Percentiles rank a stretch among this genome's conserved stretches.
These are phyloP conservation scores for Boletus sensibilis DNA, from an alignment of 768 basidiomycete species.

Conservation along the genomic window DNA sequence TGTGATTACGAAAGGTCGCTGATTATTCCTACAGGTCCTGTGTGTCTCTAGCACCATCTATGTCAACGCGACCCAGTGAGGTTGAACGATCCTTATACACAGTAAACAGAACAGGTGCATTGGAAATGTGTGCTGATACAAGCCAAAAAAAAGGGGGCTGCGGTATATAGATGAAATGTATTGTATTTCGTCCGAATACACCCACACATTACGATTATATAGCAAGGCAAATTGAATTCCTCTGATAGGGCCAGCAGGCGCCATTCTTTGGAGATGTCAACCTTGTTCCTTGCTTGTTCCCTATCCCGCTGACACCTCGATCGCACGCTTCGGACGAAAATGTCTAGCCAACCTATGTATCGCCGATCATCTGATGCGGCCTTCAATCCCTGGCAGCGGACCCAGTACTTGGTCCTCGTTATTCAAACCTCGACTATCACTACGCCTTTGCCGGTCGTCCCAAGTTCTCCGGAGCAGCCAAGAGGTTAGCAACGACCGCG, in stretches of 20 bases:
- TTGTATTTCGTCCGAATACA: neutral
- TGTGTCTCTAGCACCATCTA: slow-evolving; percentile 27
- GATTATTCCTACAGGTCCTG: slow-evolving; percentile 20
- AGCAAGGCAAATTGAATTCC: neutral
- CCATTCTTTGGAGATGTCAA: neutral
- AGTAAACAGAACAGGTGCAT: neutral
- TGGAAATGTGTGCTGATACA: neutral
- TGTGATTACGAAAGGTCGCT: neutral
- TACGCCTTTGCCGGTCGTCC: slow-evolving; percentile 11
- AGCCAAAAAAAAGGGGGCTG: neutral
- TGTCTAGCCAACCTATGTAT: neutral
- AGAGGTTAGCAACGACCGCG: slow-evolving; percentile 47
- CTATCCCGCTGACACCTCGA: too few species aligned
- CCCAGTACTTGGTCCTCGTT: neutral
- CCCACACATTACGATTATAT: too few species aligned
- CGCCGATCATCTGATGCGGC: neutral
- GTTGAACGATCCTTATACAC: slow-evolving; percentile 2
- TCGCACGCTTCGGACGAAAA: neutral
- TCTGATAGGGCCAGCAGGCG: too few species aligned
- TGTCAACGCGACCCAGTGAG: slow-evolving; percentile 17
- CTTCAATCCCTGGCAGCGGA: neutral
- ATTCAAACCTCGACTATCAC: neutral
- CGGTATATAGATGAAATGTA: neutral
- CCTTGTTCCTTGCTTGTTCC: neutral
- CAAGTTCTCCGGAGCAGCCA: slow-evolving; percentile 31